Base-by-base conservation (phyloP, 129 eudicot species). In the Gnaphalium uliginosum region DNA sequence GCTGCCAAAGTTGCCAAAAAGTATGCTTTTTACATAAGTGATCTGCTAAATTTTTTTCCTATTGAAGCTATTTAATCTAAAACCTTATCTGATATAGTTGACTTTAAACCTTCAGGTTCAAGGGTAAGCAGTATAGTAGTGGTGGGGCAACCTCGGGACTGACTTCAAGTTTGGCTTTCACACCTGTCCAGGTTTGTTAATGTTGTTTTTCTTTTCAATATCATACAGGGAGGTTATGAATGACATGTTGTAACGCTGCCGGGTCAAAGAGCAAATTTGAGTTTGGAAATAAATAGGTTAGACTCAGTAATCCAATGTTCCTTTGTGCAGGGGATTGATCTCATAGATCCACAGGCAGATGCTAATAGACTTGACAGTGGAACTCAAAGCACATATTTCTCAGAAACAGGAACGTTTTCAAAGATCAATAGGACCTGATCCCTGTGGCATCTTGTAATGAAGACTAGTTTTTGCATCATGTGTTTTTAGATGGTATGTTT, bases 341-440 rank as follows among this genome's bases (percentile, higher is more conserved):
- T 94, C 14, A 75, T 92, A 72, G 90, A 94, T 79, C 99, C 97
- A 39, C 97, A 91, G 84, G 99, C 99, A 46, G 88, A 71, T 71
- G 92, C 90, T 5, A 88, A 91, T 84, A 91, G 88, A 77, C 87
- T 95, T 46, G 97, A 88, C 13, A 81, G 96, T 80, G 99, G 99
- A 69, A 95, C 89, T 41, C 98, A 94, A 54, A 95, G 99, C 73
- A 91, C 99, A 3, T 94, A 94, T 37, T 95, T 95, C 72, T 95
- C 99, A 21, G 99, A 95, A 79, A 89, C 91, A 24, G 99, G 99
- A 53, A 95, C 99, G 0, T 91, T 95, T 78, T 91, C 99, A 9
- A 95, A 91, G 91, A 91, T 95, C 82, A 91, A 84, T 85, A 89
- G 90, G 82, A 81, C 77, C 23, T 86, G 88, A 88, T 5, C 74